These are phyloP conservation scores for Acorus gramineus DNA, from an alignment of 106 monocot species.

Conservation along the genomic window DNA sequence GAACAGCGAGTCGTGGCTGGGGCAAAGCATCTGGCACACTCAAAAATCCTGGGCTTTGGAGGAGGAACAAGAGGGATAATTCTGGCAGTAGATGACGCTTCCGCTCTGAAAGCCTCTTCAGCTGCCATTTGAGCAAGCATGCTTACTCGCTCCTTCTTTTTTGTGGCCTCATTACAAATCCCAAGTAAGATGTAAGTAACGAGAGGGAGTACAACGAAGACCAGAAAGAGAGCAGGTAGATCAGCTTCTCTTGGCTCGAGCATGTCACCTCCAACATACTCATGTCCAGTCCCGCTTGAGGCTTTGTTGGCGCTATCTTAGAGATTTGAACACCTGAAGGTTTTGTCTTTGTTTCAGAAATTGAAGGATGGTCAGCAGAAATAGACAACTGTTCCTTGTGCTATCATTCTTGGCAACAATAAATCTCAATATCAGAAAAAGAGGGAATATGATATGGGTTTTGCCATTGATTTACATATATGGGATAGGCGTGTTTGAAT, in stretches of 20 bases:
- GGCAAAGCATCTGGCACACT: constrained; percentile 70
- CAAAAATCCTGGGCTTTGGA: constrained; percentile 27
- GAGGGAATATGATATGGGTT: too few relatives aligned
- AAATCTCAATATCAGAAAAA: too few relatives aligned
- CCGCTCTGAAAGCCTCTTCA: constrained; percentile 54
- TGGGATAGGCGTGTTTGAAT: too few relatives aligned
- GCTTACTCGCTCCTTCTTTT: constrained; percentile 55
- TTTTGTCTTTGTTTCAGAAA: too few relatives aligned
- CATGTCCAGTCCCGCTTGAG: constrained; percentile 39
- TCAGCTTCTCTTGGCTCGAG: constrained; percentile 96
- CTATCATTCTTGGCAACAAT: too few relatives aligned
- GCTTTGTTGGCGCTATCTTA: not conserved
- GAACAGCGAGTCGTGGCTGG: constrained; percentile 95
- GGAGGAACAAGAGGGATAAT: constrained; percentile 21
- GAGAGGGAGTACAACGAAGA: constrained; percentile 84
- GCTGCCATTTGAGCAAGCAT: constrained; percentile 61
- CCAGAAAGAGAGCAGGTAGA: constrained; percentile 60
- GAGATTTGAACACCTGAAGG: too few relatives aligned
- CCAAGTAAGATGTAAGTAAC: constrained; percentile 85
- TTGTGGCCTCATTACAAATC: constrained; percentile 61
- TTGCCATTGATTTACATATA: too few relatives aligned
- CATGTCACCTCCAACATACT: constrained; percentile 81
- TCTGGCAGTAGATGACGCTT: constrained; percentile 35
- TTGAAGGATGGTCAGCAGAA: too few relatives aligned
- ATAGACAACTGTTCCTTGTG: too few relatives aligned